Evolutionary conservation across 2,329 filamentous ascomycete genomes (phyloP).

Genomic region (Sporothrix globosa): DNA sequence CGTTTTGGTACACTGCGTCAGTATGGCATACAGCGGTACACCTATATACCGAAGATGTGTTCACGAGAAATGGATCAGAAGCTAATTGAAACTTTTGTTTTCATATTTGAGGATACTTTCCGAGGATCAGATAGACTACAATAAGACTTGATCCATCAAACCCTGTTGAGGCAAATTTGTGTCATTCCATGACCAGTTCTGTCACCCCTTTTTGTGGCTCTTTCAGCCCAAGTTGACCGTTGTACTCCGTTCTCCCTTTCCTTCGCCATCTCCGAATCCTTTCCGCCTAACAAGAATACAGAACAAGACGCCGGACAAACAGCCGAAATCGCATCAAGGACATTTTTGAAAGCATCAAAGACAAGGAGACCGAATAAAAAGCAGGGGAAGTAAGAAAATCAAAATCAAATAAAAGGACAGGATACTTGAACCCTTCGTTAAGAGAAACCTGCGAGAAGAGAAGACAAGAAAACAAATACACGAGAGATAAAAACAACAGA

Average conservation of each 20-base stretch:
- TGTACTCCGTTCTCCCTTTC: background rate
- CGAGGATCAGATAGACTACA: background rate
- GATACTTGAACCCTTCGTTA: background rate
- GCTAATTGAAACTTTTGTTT: slow-evolving; percentile 13
- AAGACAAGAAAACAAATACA: background rate
- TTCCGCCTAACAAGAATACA: background rate
- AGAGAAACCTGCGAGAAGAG: background rate
- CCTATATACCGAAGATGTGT: background rate
- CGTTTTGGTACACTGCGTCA: no score
- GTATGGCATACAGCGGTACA: no score
- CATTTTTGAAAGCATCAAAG: background rate
- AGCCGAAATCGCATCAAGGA: background rate
- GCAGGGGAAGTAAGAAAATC: background rate
- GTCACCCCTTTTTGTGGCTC: slow-evolving; percentile 25
- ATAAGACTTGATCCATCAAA: background rate
- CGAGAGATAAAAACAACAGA: slow-evolving; percentile 13
- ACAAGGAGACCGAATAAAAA: slow-evolving; percentile 13
- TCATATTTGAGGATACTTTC: background rate
- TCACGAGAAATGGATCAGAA: background rate
- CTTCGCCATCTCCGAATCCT: background rate
- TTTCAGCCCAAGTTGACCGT: background rate
- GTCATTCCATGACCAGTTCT: slow-evolving; percentile 3
- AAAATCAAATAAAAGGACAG: background rate
- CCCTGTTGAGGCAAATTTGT: slow-evolving; percentile 3
- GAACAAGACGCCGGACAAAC: slow-evolving; percentile 4